These are phyloP conservation scores for Dalechampia spathulata DNA, from an alignment of 441 rosid genomes.

Conservation along the genomic window DNA sequence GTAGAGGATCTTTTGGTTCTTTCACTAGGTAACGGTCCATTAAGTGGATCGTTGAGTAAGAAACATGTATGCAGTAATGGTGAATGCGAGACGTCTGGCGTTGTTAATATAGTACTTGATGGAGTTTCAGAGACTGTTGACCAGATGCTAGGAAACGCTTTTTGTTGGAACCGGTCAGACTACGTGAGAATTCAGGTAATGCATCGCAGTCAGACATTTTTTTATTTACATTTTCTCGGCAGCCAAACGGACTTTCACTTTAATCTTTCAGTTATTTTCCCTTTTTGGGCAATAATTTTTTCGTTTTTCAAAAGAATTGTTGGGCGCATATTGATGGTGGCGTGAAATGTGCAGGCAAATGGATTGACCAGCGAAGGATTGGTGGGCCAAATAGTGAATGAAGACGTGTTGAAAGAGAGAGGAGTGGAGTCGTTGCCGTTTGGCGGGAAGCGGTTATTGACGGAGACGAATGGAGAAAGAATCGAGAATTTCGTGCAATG, in stretches of 20 bases:
- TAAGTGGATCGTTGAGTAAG: conserved; percentile 19
- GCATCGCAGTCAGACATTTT: neutral
- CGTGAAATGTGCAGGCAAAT: conserved; percentile 43
- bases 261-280: no score
- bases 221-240: neutral
- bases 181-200: conserved; percentile 87
- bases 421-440: conserved; percentile 87
- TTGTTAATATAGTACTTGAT: conserved; percentile 67
- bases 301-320: no score
- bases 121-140: conserved; percentile 89
- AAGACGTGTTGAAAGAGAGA: conserved; percentile 60
- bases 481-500: conserved; percentile 68
- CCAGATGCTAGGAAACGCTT: conserved; percentile 90
- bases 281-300: no score
- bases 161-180: conserved; percentile 79
- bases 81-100: conserved; percentile 57
- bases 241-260: neutral
- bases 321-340: conserved; percentile 20
- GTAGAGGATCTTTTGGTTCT: conserved; percentile 82
- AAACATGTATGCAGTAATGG: conserved; percentile 35
- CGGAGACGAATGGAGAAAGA: conserved; percentile 81
- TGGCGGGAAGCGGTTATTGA: conserved; percentile 74
- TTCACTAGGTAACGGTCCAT: conserved; percentile 71
- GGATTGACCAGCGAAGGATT: conserved; percentile 37
- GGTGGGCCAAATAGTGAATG: conserved; percentile 30